phyloP scores from a whole-genome alignment of 2,329 filamentous ascomycete species.

The Seiridium unicorne region DNA sequence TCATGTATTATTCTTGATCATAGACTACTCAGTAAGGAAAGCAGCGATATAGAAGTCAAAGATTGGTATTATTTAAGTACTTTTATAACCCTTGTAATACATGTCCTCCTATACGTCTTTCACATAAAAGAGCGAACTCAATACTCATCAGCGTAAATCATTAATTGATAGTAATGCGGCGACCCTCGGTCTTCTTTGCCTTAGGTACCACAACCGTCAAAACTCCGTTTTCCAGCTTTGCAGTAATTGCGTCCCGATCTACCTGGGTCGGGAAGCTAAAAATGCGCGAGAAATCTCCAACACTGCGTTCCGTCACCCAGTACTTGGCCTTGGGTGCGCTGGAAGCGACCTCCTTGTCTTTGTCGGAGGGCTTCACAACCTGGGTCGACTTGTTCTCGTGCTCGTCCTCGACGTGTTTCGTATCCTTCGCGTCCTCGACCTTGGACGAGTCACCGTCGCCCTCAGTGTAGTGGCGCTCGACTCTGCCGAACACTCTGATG shows the following conservation, averaged over 20 bases:
- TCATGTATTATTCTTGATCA: no score
- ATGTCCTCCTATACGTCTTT: no score
- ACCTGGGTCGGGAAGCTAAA: neutral
- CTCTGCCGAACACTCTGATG: slow-evolving; percentile 3
- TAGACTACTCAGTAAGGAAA: no score
- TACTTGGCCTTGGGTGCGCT: neutral
- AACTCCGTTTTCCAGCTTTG: neutral
- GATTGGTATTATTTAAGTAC: no score
- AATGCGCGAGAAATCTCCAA: neutral
- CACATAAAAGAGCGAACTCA: no score
- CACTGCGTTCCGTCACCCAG: slow-evolving; percentile 3
- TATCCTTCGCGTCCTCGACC: neutral
- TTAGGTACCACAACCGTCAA: slow-evolving; percentile 2
- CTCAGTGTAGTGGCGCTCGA: neutral
- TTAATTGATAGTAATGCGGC: neutral
- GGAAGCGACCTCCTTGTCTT: neutral
- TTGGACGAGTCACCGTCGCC: neutral
- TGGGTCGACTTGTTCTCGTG: neutral
- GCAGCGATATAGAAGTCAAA: no score
- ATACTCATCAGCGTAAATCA: neutral
- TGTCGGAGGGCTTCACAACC: neutral
- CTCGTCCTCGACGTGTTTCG: neutral
- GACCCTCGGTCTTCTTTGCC: neutral
- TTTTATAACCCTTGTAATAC: no score
- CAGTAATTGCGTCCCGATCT: neutral